Evolutionary conservation across 192 early-diverging fungal species (phyloP).

Genomic region (Coemansia sp.): DNA sequence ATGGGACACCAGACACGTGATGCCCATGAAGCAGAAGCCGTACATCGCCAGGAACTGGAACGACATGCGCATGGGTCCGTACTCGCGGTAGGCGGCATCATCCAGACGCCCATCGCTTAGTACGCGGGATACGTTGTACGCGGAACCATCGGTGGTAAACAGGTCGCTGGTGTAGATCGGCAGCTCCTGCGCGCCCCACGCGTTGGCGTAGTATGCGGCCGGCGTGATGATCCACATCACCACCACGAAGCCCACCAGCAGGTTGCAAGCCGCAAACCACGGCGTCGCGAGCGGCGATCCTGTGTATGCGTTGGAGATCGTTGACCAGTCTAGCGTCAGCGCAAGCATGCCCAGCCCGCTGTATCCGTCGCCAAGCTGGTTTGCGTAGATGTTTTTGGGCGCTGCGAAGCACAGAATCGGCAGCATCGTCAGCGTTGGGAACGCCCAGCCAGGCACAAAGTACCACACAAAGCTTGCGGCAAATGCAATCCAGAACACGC

Average conservation of each 20-base stretch:
- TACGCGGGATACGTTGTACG: constrained; percentile 59
- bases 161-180: constrained; percentile 63
- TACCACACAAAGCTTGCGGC: constrained; percentile 50
- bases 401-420: constrained; percentile 59
- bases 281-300: constrained; percentile 69
- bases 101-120: constrained; percentile 56
- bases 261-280: constrained; percentile 68
- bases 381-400: constrained; percentile 27
- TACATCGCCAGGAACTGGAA: constrained; percentile 69
- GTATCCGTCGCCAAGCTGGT: constrained; percentile 48
- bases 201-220: constrained; percentile 62
- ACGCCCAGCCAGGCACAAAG: constrained; percentile 64
- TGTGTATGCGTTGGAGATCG: constrained; percentile 54
- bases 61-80: constrained; percentile 64
- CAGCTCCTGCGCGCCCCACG: constrained; percentile 58
- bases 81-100: constrained; percentile 55
- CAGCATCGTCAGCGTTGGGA: constrained; percentile 64
- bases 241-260: constrained; percentile 64
- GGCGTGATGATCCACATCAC: constrained; percentile 73
- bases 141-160: constrained; percentile 54
- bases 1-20: constrained; percentile 68
- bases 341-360: constrained; percentile 66
- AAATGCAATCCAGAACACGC: constrained; percentile 47
- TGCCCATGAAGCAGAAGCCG: constrained; percentile 62
- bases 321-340: constrained; percentile 74